Evolutionary conservation across 148 eudicot genomes (phyloP).

Genomic region (Pouteria glomerata): DNA sequence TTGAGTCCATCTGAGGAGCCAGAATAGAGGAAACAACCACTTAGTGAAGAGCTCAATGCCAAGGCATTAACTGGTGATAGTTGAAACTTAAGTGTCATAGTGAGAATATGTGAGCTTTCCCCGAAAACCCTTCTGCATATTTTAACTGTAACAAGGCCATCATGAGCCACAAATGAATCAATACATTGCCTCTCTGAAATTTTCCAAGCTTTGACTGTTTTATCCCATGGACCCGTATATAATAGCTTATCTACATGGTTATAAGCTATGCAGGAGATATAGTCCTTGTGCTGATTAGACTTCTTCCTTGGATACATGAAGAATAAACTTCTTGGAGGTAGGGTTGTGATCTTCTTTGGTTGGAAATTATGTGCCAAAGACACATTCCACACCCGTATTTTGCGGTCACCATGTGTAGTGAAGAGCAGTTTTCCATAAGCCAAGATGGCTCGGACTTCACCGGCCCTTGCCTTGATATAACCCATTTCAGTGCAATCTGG

Average conservation of each 20-base stretch:
- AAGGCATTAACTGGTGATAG: slow-evolving; percentile 52
- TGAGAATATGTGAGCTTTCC: slow-evolving; percentile 50
- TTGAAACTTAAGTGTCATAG: slow-evolving; percentile 53
- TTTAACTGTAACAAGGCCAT: slow-evolving; percentile 40
- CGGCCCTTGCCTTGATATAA: slow-evolving; percentile 32
- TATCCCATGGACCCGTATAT: slow-evolving; percentile 64
- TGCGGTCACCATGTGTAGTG: slow-evolving; percentile 48
- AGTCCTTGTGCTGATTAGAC: slow-evolving; percentile 35
- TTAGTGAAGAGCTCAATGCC: slow-evolving; percentile 34
- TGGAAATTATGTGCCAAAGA: slow-evolving; percentile 22
- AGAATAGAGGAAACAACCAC: slow-evolving; percentile 42
- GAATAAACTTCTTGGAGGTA: slow-evolving; percentile 31
- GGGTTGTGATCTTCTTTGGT: slow-evolving; percentile 39
- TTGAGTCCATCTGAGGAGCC: slow-evolving; percentile 65
- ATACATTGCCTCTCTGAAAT: slow-evolving; percentile 39
- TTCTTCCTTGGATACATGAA: slow-evolving; percentile 18
- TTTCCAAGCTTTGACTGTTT: slow-evolving; percentile 55
- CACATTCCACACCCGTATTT: slow-evolving; percentile 43
- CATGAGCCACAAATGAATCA: slow-evolving; percentile 64
- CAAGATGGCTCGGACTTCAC: slow-evolving; percentile 41
- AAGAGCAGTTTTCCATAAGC: slow-evolving; percentile 41
- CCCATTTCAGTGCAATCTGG: slow-evolving; percentile 51
- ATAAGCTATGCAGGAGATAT: slow-evolving; percentile 65
- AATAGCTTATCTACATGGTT: slow-evolving; percentile 48
- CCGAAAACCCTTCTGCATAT: slow-evolving; percentile 63